Evolutionary conservation across 352 stramenopile species (phyloP).

Genomic region (Phytopythium vexans): DNA sequence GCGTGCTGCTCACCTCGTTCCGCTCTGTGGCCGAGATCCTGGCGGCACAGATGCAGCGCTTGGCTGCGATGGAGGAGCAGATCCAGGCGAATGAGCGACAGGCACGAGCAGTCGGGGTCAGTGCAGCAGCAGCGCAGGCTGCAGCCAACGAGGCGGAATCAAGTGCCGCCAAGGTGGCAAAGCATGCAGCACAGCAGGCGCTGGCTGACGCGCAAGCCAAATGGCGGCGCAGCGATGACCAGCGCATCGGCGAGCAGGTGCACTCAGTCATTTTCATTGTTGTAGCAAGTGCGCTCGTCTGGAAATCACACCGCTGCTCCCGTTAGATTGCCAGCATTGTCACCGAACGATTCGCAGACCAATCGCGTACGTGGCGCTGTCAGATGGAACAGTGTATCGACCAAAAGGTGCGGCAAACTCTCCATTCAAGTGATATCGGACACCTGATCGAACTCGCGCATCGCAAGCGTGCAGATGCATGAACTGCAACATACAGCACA

Average conservation of each 20-base stretch:
- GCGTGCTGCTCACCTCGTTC: constrained; percentile 43
- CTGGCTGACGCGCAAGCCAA: neutral
- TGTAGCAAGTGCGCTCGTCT: too few relatives aligned
- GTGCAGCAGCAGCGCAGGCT: constrained; percentile 12
- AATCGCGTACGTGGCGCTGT: too few relatives aligned
- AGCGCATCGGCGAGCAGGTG: constrained; percentile 3
- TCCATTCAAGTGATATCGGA: too few relatives aligned
- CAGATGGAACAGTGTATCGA: too few relatives aligned
- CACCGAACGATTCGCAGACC: too few relatives aligned
- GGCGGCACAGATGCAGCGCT: constrained; percentile 22
- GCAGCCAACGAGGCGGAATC: constrained; percentile 4
- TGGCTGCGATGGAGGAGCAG: constrained; percentile 13
- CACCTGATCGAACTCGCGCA: too few relatives aligned
- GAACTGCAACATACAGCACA: too few relatives aligned
- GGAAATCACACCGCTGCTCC: too few relatives aligned
- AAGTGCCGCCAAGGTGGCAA: constrained; percentile 1
- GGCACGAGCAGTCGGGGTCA: too few relatives aligned
- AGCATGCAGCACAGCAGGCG: constrained; percentile 6
- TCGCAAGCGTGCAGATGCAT: too few relatives aligned
- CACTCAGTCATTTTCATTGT: neutral
- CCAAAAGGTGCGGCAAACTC: too few relatives aligned
- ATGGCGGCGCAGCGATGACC: neutral
- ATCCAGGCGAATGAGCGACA: constrained; percentile 12
- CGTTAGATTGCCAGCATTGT: too few relatives aligned
- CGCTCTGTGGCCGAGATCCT: constrained; percentile 31